Evolutionary conservation across 2,329 filamentous ascomycete genomes (phyloP), one percentile per base, ranked within the genome.

Genomic region (Epichloe uncinata): DNA sequence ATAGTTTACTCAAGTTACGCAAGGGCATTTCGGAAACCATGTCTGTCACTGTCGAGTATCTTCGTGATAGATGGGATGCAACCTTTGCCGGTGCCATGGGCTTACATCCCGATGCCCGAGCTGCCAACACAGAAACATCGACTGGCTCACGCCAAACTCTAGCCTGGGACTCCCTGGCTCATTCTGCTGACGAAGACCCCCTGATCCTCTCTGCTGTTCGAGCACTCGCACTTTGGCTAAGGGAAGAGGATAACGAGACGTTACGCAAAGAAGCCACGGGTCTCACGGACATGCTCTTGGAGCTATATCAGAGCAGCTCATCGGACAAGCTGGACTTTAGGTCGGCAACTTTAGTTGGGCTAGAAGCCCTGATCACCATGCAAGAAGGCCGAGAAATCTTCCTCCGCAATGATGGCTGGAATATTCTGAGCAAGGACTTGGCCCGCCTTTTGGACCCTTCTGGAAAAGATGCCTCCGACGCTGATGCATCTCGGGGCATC

Each of bases 41-140:
- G 59, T 79, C 78, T 0, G 63, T 81, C 1, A 73, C 75, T 0
- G 73, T 82, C 52, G 82, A 85, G 63, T 82, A 81, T 60, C 70
- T 86, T 2, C 75, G 81, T 40, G 83, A 86, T 58, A 69, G 82
- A n/a, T 85, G 79, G 78, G 82, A 86, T 58, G 78, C 78, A 4
- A 75, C 78, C 2, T 68, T 78, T n/a, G 75, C 79, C 3, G 81
- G 80, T 11, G 76, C 77, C 6, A 72, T 75, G 60, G 80, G 80
- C 3, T 61, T 84, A 6, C 77, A 84, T 57, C 75, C 74, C 1
- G 73, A 75, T 9, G 77, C 78, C 5, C 73, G 78, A 35, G 53
- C 59, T 2, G 67, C 66, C 12, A 65, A 64, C 2, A 63, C 71
- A 13, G 65, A 73, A 38, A 73, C 72, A 2, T 64, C 65, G 13